phyloP scores from a whole-genome alignment of 805 yeast genomes.

The Candida parachauliodes region DNA sequence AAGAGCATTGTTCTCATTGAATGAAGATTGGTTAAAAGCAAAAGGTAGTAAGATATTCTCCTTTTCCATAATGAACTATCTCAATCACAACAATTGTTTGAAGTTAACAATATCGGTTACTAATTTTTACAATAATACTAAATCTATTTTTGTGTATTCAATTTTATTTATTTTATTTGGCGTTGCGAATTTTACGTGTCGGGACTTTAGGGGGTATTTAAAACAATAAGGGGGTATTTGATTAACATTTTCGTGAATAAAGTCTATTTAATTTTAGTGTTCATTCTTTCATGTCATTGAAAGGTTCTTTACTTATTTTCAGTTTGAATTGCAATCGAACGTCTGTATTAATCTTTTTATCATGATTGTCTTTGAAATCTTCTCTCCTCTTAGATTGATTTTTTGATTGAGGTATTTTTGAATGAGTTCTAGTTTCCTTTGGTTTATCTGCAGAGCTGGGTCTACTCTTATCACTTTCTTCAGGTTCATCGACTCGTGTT shows the following conservation, averaged over 20 bases:
- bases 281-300: no score
- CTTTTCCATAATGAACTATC: conserved; percentile 23
- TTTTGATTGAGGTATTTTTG: not conserved
- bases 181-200: not conserved
- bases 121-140: no score
- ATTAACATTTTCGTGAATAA: no score
- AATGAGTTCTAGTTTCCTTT: not conserved
- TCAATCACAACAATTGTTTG: no score
- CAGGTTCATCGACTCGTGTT: no score
- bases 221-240: not conserved
- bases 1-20: conserved; percentile 29
- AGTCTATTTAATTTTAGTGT: no score
- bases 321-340: no score
- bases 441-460: no score
- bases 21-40: conserved; percentile 41
- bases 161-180: not conserved
- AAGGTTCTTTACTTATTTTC: no score
- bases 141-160: conserved; percentile 1
- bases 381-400: not conserved
- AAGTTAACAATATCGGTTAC: no score
- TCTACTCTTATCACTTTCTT: no score
- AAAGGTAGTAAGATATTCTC: conserved; percentile 45
- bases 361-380: not conserved
- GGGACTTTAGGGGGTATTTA: not conserved
- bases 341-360: no score